Evolutionary conservation across 345 rosid genomes (phyloP), one percentile per base, ranked within the genome.

Genomic region (Gossypium rotundifolium): DNA sequence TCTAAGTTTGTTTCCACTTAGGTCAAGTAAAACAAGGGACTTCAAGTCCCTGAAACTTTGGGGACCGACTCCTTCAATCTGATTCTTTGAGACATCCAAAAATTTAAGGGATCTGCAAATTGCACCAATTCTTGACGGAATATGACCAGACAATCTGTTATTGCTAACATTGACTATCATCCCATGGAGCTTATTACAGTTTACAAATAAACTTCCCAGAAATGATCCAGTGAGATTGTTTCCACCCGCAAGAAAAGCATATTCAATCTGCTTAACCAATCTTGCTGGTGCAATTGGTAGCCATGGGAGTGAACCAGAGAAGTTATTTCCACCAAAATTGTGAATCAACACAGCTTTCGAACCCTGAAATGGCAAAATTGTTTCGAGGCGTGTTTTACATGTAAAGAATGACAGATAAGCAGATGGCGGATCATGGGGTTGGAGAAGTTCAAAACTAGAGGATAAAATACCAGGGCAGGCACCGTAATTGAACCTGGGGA

Each of bases 1-100:
- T 55, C 81, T 82, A 77, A 88, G 80, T 75, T 78, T 82, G 76
- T 88, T 88, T 79, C 80, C 75, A 75, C 90, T 88, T 64, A 86
- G 75, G 69, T 88, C 84, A 52, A 88, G 86, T 49, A 83, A 81
- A 65, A 84, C 81, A 38, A 88, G 88, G 2, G 87, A 84, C 48
- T 51, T 70, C 72, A 86, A 70, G 57, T 81, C 76, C 6, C 84
- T 83, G 1, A 88, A 44, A 58, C 80, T 77, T 18, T 87, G 74
- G 12, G 91, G 90, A 14, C 86, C 72, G 33, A 71, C 2, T 40
- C 91, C 90, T 10, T 11, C 63, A 46, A 88, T 84, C 81, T 83
- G 86, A 83, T 88, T 88, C 74, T 68, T n/a, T 14, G 91, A 86
- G 33, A 65, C 82, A 81, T 84, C 89, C 45, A 88, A 83, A 76